These are phyloP conservation scores for Sordariomycetes sp. DNA, from an alignment of 2,329 filamentous ascomycete species.

Conservation along the genomic window DNA sequence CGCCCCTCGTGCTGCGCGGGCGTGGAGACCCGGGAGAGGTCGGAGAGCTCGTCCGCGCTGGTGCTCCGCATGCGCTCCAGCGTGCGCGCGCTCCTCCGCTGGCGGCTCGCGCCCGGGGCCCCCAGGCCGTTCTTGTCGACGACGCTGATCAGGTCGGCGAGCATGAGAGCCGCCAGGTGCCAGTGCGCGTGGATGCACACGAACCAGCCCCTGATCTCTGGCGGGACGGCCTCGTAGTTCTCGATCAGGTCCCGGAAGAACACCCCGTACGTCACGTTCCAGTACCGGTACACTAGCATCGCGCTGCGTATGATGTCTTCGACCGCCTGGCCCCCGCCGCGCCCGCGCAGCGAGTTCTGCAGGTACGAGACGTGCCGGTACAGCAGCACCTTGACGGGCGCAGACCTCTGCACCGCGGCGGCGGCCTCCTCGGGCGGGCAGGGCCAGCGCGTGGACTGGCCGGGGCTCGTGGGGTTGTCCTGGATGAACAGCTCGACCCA, in stretches of 20 bases:
- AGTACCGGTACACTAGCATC: constrained; percentile 40
- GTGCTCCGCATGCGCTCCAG: constrained; percentile 26
- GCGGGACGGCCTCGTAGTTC: constrained; percentile 36
- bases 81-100: constrained; percentile 19
- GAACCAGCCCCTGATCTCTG: constrained; percentile 49
- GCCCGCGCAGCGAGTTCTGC: constrained; percentile 36
- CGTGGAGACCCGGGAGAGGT: constrained; percentile 35
- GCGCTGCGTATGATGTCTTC: constrained; percentile 37
- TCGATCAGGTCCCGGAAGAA: constrained; percentile 41
- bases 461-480: constrained; percentile 14
- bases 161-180: constrained; percentile 42
- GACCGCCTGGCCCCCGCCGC: constrained; percentile 22
- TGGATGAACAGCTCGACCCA: constrained; percentile 24
- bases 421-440: constrained; percentile 42
- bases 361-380: constrained; percentile 46
- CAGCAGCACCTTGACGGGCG: constrained; percentile 47
- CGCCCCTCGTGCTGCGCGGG: constrained; percentile 14
- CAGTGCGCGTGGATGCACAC: constrained; percentile 46
- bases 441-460: constrained; percentile 30
- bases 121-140: constrained; percentile 29
- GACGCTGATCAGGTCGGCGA: constrained; percentile 41
- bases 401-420: constrained; percentile 36
- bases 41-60: constrained; percentile 33
- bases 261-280: constrained; percentile 37
- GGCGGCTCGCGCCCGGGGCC: constrained; percentile 12